Conservation (phyloP, 1,284 basidiomycete species). For the Exsudoporus floridanus region DNA sequence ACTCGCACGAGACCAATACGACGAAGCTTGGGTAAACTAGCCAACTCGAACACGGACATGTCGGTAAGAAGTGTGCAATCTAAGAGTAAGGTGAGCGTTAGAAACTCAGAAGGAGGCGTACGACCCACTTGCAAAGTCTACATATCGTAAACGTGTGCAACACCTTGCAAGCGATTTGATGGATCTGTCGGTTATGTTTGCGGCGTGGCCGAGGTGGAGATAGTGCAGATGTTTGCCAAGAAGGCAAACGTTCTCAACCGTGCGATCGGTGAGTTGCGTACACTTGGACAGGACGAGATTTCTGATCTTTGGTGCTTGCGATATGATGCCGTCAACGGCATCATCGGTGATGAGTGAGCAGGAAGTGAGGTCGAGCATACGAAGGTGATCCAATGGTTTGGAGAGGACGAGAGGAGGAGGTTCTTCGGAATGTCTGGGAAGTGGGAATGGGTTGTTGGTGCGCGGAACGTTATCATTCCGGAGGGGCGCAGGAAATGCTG, state of each 20-base stretch:
- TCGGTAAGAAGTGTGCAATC: conserved; percentile 90
- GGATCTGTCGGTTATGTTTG: conserved; percentile 86
- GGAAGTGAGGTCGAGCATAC: conserved; percentile 88
- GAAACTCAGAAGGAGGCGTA: neutral
- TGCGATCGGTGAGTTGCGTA: conserved; percentile 78
- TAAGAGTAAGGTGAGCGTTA: conserved; percentile 33
- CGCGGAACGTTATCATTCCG: conserved; percentile 40
- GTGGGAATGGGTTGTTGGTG: conserved; percentile 54
- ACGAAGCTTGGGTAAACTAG: conserved; percentile 85
- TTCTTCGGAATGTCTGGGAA: conserved; percentile 40
- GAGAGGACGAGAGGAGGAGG: conserved; percentile 62
- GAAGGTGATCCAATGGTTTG: conserved; percentile 74
- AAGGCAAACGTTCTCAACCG: conserved; percentile 82
- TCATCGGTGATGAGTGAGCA: conserved; percentile 84
- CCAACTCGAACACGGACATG: conserved; percentile 90
- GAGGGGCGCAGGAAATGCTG: conserved; percentile 78
- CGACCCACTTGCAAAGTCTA: conserved; percentile 91
- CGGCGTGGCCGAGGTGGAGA: conserved; percentile 91
- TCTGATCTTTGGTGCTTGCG: conserved; percentile 86
- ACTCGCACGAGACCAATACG: conserved; percentile 96
- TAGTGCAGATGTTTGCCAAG: conserved; percentile 94
- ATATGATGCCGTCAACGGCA: conserved; percentile 87
- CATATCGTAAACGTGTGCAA: conserved; percentile 93
- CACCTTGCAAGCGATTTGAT: conserved; percentile 81
- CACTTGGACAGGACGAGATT: conserved; percentile 95